A percentile compares a stretch with the other conserved stretches of the same genome.
phyloP scores from a whole-genome alignment of 148 eudicot genomes.

The Pouteria glomerata region DNA sequence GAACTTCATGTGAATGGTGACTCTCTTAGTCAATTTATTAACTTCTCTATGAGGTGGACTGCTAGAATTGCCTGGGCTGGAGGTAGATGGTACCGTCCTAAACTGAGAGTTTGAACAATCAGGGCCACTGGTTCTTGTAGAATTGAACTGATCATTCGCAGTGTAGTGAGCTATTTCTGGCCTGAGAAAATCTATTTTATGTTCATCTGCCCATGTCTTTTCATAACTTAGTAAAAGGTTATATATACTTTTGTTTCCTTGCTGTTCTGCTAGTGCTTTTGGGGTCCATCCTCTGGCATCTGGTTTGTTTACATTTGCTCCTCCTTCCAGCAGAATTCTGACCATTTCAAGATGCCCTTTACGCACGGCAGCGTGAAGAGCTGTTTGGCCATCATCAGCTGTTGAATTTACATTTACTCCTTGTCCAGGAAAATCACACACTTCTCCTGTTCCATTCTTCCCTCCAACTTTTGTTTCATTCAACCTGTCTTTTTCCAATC shows the following conservation, averaged over 20 bases:
- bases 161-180: constrained; percentile 14
- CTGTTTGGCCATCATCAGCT: constrained; percentile 23
- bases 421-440: constrained; percentile 6
- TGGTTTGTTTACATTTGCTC: constrained; percentile 26
- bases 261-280: constrained; percentile 26
- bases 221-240: constrained; percentile 19
- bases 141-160: constrained; percentile 8
- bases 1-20: constrained; percentile 56
- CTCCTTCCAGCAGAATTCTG: constrained; percentile 32
- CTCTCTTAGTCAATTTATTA: constrained; percentile 32
- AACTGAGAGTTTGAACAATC: constrained; percentile 1
- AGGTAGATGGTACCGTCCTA: constrained; percentile 1
- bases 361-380: constrained; percentile 22
- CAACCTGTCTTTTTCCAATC: constrained; percentile 7
- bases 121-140: constrained; percentile 4
- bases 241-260: constrained; percentile 21
- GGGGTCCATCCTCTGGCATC: constrained; percentile 28
- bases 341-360: constrained; percentile 34
- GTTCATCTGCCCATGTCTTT: constrained; percentile 28
- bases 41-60: constrained; percentile 8
- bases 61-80: constrained; percentile 19
- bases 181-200: constrained; percentile 24
- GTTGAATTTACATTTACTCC: constrained; percentile 12
- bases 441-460: constrained; percentile 11
- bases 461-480: background rate